Evolutionary conservation across 495 filamentous ascomycete species (phyloP), one percentile per base, ranked within the genome.

Genomic region (Aspergillus indologenus): DNA sequence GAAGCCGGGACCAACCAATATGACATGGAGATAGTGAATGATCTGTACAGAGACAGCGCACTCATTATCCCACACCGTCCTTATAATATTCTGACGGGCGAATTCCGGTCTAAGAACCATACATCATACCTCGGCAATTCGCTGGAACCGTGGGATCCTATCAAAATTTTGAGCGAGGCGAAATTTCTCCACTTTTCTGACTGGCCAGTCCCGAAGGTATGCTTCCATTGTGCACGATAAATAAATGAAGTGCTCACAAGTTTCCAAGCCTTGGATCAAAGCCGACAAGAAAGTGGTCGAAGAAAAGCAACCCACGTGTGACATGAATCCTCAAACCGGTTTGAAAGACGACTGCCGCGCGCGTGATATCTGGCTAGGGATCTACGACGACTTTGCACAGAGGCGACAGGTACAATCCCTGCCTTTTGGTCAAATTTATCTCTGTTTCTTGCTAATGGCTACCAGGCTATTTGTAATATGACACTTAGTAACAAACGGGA

Each of bases 151-250:
- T 91, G 87, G 86, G 80, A 90, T 71, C 72, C 87, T 0, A 71
- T 80, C 1, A 69, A 60, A 20, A 73, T 83, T 46, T 69, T 81
- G n/a, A 71, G 73, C 51, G 83, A 88, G 61, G 85, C 84, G 4
- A 89, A 85, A 65, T 79, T 85, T 40, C 69, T 90, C 0, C 87
- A 89, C 70, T 90, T 91, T 64, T 83, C 78, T 9, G 87, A 90
- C 63, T 87, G 83, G 81, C 87, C 87, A 8, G 14, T 46, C 3
- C 45, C 20, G 11, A 46, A 20, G 5, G 44, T 15, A 20, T 8
- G 20, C 6, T 7, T 20, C 44, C 11, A 46, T 46, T 46, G 20
- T 46, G 7, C 44, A 5, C n/a, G 44, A n/a, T n/a, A 44, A 44
- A 44, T n/a, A 15, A 3, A 2, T 44, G 3, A 8, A 2, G 7